Evolutionary conservation across 169 alveolate genomes (phyloP).

Genomic region (Plasmodium inui): DNA sequence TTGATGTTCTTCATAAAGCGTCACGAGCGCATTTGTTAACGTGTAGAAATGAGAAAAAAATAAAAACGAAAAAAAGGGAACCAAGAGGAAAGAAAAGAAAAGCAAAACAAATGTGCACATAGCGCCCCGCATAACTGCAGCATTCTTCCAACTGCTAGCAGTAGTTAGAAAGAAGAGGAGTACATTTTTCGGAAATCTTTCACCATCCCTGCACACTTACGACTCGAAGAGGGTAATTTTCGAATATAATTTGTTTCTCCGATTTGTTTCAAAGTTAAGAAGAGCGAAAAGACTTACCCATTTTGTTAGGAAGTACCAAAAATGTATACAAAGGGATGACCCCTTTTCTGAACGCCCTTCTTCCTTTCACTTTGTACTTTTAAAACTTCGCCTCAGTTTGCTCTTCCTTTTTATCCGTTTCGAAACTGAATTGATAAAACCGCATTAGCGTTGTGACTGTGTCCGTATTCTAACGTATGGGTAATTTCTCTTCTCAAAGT

Average conservation of each 20-base stretch:
- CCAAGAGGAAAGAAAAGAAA: not conserved
- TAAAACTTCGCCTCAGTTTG: not conserved
- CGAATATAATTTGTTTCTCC: not conserved
- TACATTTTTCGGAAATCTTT: not conserved
- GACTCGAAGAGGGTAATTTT: not conserved
- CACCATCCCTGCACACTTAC: not conserved
- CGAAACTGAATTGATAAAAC: not conserved
- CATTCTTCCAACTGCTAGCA: not conserved
- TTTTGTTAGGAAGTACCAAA: not conserved
- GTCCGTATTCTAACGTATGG: not conserved
- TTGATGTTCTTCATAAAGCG: not conserved
- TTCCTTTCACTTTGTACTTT: not conserved
- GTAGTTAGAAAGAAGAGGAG: not conserved
- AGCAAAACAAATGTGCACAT: not conserved
- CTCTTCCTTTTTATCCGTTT: not conserved
- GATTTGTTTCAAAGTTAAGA: not conserved
- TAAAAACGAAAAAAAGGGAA: not conserved
- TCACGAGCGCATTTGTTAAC: not conserved
- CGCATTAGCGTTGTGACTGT: not conserved
- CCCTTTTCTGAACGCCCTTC: not conserved
- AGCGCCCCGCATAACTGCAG: not conserved
- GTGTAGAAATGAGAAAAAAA: not conserved
- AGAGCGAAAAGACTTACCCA: not conserved
- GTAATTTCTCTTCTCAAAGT: not conserved
- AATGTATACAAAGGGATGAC: not conserved